phyloP scores from a whole-genome alignment of 768 basidiomycete species.

The Pisolithus orientalis region DNA sequence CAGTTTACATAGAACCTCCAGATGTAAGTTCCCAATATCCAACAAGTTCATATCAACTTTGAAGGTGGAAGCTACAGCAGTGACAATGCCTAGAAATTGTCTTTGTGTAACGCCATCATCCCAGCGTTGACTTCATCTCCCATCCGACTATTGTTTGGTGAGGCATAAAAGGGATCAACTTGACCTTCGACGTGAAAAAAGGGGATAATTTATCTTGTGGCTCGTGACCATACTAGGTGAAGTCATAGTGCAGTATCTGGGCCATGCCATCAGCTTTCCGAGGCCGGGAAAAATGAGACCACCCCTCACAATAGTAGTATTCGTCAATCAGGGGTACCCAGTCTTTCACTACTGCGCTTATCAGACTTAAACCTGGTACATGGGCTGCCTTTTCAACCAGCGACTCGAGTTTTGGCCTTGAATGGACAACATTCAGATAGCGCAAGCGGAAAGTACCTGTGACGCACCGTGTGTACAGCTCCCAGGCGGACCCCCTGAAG shows the following conservation, averaged over 20 bases:
- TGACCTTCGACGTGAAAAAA: no score
- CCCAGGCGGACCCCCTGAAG: conserved; percentile 82
- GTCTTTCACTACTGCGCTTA: conserved; percentile 67
- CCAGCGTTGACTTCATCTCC: no score
- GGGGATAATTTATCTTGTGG: no score
- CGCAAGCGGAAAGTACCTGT: conserved; percentile 1
- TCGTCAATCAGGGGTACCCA: conserved; percentile 88
- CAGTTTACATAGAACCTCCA: no score
- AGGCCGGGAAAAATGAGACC: not conserved
- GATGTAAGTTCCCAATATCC: no score
- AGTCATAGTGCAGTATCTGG: conserved; percentile 41
- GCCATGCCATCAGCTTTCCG: conserved; percentile 3
- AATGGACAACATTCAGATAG: conserved; percentile 2
- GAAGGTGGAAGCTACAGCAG: no score
- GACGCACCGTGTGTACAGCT: conserved; percentile 62
- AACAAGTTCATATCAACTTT: no score
- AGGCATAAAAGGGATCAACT: no score
- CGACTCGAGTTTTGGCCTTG: conserved; percentile 70
- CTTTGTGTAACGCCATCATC: no score
- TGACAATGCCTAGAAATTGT: no score
- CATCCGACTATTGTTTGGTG: no score
- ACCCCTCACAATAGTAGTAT: conserved; percentile 81
- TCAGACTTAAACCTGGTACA: conserved; percentile 59
- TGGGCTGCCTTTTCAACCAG: conserved; percentile 49
- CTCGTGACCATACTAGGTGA: not conserved